Conservation (phyloP, 805 yeast genomes). For the Dipodascopsis tothii region DNA sequence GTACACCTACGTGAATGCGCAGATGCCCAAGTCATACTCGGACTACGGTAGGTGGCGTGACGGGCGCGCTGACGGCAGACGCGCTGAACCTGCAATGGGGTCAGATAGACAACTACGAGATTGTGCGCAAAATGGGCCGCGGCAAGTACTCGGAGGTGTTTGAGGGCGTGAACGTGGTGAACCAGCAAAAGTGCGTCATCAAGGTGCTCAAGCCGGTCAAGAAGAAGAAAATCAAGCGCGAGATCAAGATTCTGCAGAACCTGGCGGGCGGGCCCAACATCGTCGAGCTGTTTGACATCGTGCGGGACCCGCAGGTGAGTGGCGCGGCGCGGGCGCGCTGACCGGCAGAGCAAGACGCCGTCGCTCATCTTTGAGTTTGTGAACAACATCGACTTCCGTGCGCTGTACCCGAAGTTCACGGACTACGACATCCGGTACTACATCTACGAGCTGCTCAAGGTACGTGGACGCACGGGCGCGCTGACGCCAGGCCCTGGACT, state of each 20-base stretch:
- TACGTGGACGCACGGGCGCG: constrained; percentile 1
- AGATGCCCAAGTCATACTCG: constrained; percentile 70
- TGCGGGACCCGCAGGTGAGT: constrained; percentile 57
- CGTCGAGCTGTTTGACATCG: constrained; percentile 68
- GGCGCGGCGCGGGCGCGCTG: not conserved
- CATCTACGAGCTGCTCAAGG: constrained; percentile 63
- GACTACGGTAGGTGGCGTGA: constrained; percentile 57
- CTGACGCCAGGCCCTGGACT: constrained; percentile 58
- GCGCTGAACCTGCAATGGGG: constrained; percentile 59
- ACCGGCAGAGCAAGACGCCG: constrained; percentile 54
- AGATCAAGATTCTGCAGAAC: constrained; percentile 79
- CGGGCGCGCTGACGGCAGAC: too few species aligned
- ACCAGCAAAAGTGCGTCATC: constrained; percentile 63
- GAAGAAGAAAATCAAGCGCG: constrained; percentile 83
- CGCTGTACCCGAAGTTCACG: constrained; percentile 69
- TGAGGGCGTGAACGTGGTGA: constrained; percentile 65
- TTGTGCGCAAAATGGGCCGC: constrained; percentile 75
- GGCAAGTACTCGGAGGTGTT: constrained; percentile 96
- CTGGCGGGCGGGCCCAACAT: constrained; percentile 79
- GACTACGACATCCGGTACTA: constrained; percentile 73
- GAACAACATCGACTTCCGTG: constrained; percentile 73
- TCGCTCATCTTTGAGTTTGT: constrained; percentile 81
- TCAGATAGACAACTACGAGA: constrained; percentile 56
- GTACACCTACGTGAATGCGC: constrained; percentile 65
- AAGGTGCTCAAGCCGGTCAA: constrained; percentile 90